phyloP scores from a whole-genome alignment of 148 eudicot species.

The Amaranthus hypochondriacus region DNA sequence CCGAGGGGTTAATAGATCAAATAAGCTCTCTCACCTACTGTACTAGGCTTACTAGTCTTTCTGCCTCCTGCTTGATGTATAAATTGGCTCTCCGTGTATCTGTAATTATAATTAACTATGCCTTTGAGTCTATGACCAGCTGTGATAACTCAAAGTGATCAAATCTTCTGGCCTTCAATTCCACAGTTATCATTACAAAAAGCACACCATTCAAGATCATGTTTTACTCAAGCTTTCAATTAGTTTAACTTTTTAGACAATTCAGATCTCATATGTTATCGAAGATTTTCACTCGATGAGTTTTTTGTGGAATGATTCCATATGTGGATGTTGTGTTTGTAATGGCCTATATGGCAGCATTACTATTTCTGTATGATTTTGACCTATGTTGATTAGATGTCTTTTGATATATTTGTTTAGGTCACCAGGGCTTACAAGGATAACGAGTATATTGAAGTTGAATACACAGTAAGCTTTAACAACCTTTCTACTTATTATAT shows the following conservation, averaged over 20 bases:
- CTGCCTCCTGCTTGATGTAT: no score
- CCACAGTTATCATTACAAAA: neutral
- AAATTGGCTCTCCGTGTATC: no score
- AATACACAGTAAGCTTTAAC: conserved; percentile 62
- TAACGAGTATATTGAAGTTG: conserved; percentile 88
- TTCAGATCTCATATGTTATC: neutral
- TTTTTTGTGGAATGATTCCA: neutral
- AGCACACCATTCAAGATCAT: neutral
- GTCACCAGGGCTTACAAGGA: conserved; percentile 83
- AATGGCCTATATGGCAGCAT: neutral
- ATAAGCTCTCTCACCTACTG: no score
- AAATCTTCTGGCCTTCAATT: neutral
- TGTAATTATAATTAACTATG: no score
- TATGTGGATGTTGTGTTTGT: conserved; percentile 1
- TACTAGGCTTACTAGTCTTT: no score
- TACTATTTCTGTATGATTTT: neutral
- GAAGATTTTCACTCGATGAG: neutral
- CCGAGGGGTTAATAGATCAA: no score
- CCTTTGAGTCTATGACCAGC: neutral
- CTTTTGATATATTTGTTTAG: conserved; percentile 30
- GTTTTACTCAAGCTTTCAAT: neutral
- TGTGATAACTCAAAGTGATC: neutral
- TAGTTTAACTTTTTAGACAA: neutral
- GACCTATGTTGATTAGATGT: conserved; percentile 15
- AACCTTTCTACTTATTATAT: neutral